Base-by-base conservation (phyloP, 192 early-diverging fungal species). In the Entophlyctis helioformis region DNA sequence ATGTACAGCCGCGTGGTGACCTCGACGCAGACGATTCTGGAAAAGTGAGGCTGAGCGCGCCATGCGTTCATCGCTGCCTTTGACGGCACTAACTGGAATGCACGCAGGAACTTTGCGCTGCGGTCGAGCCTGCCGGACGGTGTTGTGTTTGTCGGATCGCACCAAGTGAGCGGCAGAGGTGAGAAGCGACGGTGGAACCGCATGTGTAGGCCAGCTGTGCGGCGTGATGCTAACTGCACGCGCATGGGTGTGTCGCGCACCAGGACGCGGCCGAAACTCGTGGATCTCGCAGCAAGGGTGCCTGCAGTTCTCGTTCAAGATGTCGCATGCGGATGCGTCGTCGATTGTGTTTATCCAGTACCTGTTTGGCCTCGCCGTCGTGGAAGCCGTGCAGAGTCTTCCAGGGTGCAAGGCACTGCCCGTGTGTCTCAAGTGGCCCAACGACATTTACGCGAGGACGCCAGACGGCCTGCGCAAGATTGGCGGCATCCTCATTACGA, bases 261-360 rank as follows among this genome's bases (percentile, higher is more conserved):
- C 34, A 44, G 57, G 71, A 19, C 84, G 95, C 25, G 95, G 95
- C 3, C 66, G 77, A 18, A 98, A 98, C 55, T 74, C 84, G 2
- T 98, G 95, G 95, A 82, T 98, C 9, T 95, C 92, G 25, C 91
- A 87, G 23, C 60, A 69, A 9, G 95, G 92, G 15, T 89, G 89
- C 44, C 58, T 96, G 27, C 83, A 84, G 61, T 98, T 96, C 54
- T 84, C 85, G 7, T 55, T 91, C 44, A 54, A 85, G 12, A 28
- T 98, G 15, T 54, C 76, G n/a, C 91, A 95, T 51, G 69, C 76
- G 1, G 54, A 78, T 49, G 20, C 64, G 68, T 38, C 64, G 63
- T 18, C 85, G 0, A 85, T 85, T 2, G 78, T 96, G 2, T 91
- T 96, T 63, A 62, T 98, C 16, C 95, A 98, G 72, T 98, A 98